Conservation (phyloP, 192 early-diverging fungal genomes). For the Mortierella antarctica region DNA sequence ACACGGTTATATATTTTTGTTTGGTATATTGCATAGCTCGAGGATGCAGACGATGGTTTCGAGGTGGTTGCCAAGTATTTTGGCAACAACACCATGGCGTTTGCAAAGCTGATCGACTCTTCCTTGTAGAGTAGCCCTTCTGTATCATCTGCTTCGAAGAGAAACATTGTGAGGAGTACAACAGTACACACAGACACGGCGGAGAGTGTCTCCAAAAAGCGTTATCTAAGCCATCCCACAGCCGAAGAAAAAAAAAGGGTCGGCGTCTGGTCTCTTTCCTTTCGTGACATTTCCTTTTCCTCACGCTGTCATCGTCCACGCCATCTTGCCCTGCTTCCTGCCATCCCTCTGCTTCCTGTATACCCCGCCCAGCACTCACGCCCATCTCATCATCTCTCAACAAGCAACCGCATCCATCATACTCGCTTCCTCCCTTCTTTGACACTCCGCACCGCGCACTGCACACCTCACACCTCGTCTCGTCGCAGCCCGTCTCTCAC, state of each 20-base stretch:
- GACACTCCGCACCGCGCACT: background rate
- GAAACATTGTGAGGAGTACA: too few relatives aligned
- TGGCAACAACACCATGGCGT: constrained; percentile 84
- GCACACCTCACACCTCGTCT: background rate
- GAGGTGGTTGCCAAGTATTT: constrained; percentile 90
- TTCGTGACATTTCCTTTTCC: background rate
- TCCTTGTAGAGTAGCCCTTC: background rate
- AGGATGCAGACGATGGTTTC: constrained; percentile 87
- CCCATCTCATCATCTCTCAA: background rate
- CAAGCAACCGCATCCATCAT: background rate
- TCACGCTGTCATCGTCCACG: background rate
- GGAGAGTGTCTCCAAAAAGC: too few relatives aligned
- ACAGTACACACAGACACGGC: too few relatives aligned
- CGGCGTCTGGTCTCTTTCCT: background rate
- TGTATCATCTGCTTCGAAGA: too few relatives aligned
- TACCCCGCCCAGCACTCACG: background rate
- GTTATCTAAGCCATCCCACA: too few relatives aligned
- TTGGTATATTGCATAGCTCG: constrained; percentile 61
- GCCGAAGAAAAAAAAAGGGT: too few relatives aligned
- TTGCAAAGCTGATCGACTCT: constrained; percentile 68
- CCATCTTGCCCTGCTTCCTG: background rate
- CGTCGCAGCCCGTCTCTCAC: too few relatives aligned
- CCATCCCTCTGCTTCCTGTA: background rate
- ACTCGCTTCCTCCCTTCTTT: background rate
- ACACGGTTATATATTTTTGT: constrained; percentile 14